These are phyloP conservation scores for Naganishia randhawae DNA, from an alignment of 768 basidiomycete species.

Conservation along the genomic window DNA sequence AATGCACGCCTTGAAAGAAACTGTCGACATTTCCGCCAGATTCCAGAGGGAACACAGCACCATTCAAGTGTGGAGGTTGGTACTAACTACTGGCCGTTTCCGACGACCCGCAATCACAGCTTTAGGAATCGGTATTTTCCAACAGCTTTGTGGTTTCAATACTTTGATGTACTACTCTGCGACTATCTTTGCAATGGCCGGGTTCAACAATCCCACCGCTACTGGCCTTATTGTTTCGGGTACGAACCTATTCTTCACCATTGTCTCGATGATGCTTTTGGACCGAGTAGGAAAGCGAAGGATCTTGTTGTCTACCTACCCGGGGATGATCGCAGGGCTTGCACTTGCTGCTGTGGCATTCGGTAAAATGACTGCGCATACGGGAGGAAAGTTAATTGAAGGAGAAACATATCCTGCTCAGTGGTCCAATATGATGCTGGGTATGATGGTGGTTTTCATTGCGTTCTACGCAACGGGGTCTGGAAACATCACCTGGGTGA, in stretches of 20 bases:
- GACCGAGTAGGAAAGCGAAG: constrained; percentile 40
- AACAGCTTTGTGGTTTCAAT: constrained; percentile 42
- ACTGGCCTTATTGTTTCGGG: constrained; percentile 36
- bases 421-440: constrained; percentile 19
- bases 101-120: constrained; percentile 6
- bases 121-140: constrained; percentile 30
- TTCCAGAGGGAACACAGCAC: constrained; percentile 5
- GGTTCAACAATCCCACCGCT: constrained; percentile 38
- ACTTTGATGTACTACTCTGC: constrained; percentile 25
- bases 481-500: constrained; percentile 19
- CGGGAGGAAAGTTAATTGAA: background rate
- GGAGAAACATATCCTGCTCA: background rate
- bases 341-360: constrained; percentile 37
- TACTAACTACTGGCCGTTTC: background rate
- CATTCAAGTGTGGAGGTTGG: constrained; percentile 9
- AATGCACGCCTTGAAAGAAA: constrained; percentile 24
- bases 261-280: constrained; percentile 34
- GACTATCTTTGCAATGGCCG: constrained; percentile 36
- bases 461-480: constrained; percentile 2
- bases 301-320: constrained; percentile 34
- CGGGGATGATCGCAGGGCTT: constrained; percentile 37
- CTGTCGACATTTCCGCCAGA: constrained; percentile 21
- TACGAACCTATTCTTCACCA: constrained; percentile 38
- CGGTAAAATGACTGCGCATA: constrained; percentile 3
- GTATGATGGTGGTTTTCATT: constrained; percentile 18